phyloP scores from a whole-genome alignment of 179 eudicot genomes.

The Beta macrorhiza region DNA sequence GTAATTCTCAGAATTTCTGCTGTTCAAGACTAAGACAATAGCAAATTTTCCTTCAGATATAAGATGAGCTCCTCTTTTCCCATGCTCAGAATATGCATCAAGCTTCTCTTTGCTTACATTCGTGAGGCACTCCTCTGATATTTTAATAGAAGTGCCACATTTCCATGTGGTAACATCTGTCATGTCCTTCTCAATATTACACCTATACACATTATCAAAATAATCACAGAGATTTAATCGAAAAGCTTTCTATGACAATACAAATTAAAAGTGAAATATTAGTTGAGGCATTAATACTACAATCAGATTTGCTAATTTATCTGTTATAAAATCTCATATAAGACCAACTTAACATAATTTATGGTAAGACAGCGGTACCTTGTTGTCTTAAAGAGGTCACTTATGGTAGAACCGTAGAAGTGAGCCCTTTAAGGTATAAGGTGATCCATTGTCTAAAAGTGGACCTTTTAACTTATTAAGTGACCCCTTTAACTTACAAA shows the following conservation, averaged over 20 bases:
- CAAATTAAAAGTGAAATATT: neutral
- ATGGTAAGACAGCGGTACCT: too few relatives aligned
- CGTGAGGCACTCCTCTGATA: conserved; percentile 40
- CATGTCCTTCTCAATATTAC: conserved; percentile 32
- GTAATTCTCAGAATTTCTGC: conserved; percentile 19
- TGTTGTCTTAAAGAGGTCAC: too few relatives aligned
- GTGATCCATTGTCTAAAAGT: too few relatives aligned
- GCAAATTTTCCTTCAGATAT: conserved; percentile 72
- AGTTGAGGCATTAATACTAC: neutral
- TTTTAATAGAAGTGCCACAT: conserved; percentile 36
- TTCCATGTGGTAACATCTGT: conserved; percentile 33
- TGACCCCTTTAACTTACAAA: too few relatives aligned
- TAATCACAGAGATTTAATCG: neutral
- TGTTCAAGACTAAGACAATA: conserved; percentile 43
- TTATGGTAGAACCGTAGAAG: too few relatives aligned
- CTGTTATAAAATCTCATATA: neutral
- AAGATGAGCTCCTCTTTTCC: conserved; percentile 48
- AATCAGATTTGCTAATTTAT: neutral
- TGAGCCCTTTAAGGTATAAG: too few relatives aligned
- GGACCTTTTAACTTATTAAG: too few relatives aligned
- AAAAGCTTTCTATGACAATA: neutral
- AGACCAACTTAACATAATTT: too few relatives aligned
- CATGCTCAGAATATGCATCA: conserved; percentile 38
- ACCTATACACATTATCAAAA: conserved; percentile 30
- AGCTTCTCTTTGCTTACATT: conserved; percentile 32